A percentile compares a stretch with the other conserved stretches of the same genome.
Evolutionary conservation across 108 stramenopile genomes (phyloP).

Genomic region (Nannochloropsis salina): DNA sequence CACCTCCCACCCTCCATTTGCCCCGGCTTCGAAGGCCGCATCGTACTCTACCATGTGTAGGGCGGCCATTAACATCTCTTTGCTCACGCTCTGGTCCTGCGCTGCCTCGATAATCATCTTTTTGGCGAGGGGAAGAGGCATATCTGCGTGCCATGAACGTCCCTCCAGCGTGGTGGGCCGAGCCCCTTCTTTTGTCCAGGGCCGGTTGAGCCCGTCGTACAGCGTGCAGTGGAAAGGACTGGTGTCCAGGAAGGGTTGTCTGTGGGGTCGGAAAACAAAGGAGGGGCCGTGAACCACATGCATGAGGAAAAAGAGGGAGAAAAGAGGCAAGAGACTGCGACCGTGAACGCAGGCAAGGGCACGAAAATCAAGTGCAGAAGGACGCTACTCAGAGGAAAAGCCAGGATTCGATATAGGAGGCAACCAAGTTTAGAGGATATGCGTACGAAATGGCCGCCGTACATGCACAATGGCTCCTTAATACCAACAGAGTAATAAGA

Average conservation of each 20-base stretch:
- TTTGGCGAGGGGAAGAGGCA: neutral
- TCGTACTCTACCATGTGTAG: neutral
- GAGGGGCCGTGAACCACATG: neutral
- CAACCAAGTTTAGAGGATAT: too few relatives aligned
- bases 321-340: neutral
- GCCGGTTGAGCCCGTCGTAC: neutral
- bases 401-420: too few relatives aligned
- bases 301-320: neutral
- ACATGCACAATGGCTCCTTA: too few relatives aligned
- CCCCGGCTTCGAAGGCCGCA: neutral
- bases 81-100: neutral
- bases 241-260: neutral
- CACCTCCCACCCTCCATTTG: neutral
- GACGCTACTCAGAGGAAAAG: neutral
- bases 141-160: neutral
- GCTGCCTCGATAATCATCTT: neutral
- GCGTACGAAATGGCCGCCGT: too few relatives aligned
- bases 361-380: neutral
- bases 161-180: neutral
- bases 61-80: neutral
- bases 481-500: too few relatives aligned
- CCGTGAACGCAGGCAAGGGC: neutral
- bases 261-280: neutral
- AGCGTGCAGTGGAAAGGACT: neutral
- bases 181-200: neutral